Evolutionary conservation across 148 eudicot genomes (phyloP).

Genomic region (Rheum nobile): DNA sequence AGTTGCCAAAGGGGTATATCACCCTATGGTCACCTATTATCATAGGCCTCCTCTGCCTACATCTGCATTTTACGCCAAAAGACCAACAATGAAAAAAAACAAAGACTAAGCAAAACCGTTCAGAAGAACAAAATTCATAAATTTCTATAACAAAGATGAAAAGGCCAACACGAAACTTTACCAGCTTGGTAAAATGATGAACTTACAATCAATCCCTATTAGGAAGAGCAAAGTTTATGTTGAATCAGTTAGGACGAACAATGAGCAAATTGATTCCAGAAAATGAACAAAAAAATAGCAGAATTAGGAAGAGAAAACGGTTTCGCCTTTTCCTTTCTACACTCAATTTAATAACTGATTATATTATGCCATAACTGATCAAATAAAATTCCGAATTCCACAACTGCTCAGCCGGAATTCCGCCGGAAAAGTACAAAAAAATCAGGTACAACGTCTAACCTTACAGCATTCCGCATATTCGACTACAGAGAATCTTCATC

Average conservation of each 20-base stretch:
- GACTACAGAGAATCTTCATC: not conserved
- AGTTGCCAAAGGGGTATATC: not conserved
- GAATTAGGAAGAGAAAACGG: not conserved
- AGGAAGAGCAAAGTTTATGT: not conserved
- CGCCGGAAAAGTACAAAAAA: not conserved
- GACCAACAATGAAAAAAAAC: not conserved
- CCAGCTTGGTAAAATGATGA: not conserved
- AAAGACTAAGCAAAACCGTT: not conserved
- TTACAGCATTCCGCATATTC: constrained; percentile 5
- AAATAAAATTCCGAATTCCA: not conserved
- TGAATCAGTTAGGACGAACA: not conserved
- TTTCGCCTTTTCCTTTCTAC: not conserved
- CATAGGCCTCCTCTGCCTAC: not conserved
- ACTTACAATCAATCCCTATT: not conserved
- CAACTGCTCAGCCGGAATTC: not conserved
- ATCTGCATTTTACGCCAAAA: not conserved
- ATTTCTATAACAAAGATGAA: not conserved
- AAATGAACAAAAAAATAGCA: not conserved
- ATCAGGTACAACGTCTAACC: not conserved
- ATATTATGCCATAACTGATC: not conserved
- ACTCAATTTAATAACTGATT: not conserved
- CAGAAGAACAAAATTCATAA: not conserved
- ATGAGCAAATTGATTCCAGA: not conserved
- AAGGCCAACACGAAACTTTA: not conserved
- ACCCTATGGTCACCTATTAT: not conserved